Base-by-base conservation (phyloP, 495 filamentous ascomycete genomes). In the Daldinia caldariorum region DNA sequence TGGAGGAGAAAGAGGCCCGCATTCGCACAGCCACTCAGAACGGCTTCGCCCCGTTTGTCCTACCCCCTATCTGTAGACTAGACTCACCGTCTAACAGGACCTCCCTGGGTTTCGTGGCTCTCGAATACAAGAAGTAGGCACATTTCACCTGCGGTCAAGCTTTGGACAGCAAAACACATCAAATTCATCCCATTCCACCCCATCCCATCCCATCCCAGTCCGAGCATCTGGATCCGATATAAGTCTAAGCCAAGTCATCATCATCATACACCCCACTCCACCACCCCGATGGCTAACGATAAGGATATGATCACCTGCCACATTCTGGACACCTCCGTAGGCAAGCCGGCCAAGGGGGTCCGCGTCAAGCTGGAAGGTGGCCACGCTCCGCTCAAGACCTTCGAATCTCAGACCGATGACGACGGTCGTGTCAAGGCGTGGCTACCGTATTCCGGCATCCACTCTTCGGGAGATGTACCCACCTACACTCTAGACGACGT, bases 381-480 rank as follows among this genome's bases (percentile, higher is more conserved):
- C 9, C 90, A 90, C 32, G 87, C 86, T 32, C 74, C 81, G 29
- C 81, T 81, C 57, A 91, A 89, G 80, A 86, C 83, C 45, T 85
- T 85, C 61, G 82, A 84, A 66, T 90, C 88, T 29, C 83, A 79
- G 7, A 98, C 95, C 61, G 90, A 97, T 81, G 82, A 86, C 68
- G 95, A 99, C 81, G 95, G 95, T 65, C 89, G 95, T 58, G 89
- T 99, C 71, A 87, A 87, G 22, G 82, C 82, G 47, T 99, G 95
- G 95, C 85, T 85, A 4, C 83, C 89, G 4, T 81, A 83, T 51
- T 79, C 74, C 43, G 78, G 81, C 16, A 75, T 77, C 49, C 81
- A 79, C 58, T 71, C 78, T 69, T 83, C 69, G 12, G 77, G 78
- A 76, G 84, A 78, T 78, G 86, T 79, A 62, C 89, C 79, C 70